Base-by-base conservation (phyloP, 2,329 filamentous ascomycete genomes). In the Pseudogymnoascus sp. region DNA sequence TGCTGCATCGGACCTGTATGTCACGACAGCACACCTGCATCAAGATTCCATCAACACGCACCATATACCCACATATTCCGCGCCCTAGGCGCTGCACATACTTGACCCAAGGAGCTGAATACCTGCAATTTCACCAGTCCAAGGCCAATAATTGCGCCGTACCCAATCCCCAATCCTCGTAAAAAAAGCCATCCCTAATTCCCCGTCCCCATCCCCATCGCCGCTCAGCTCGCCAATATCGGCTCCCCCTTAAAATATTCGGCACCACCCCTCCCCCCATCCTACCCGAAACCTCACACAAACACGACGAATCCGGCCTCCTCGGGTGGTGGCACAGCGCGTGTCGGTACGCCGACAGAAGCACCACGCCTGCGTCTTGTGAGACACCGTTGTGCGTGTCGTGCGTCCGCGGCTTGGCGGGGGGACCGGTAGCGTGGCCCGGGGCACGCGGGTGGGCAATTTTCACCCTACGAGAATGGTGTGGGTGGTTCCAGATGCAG, bases 1-100 rank as follows among this genome's bases (percentile, higher is more conserved):
- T 53, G 47, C 47, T 31, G 28, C 28, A 53, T 31, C 47, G 47
- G 50, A 56, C 28, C 25, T 56, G 50, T 56, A 18, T 56, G 50
- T 33, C 50, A 18, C 25, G 50, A 56, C 50, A 56, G 50, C 50
- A 33, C 50, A 53, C 47, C 47, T 53, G 47, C 47, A 56, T 56
- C 28, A 18, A n/a, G 4, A 33, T 33, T 18, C 28, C 28, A 56
- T 56, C 25, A 18, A 56, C 28, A 7, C 28, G 28, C 25, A 56
- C 28, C 50, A 56, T 18, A 31, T 18, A 56, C 28, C 50, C 50
- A 56, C 50, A 56, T 28, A 50, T 56, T 33, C 25, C 25, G 3
- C 28, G 28, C 25, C 50, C 25, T 56, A 56, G 28, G 25, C 10
- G 25, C n/a, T 18, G 47, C 47, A 31, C n/a, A 10, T 33, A 18